Evolutionary conservation across 176 grass and related monocot species (phyloP).

Genomic region (Musa acuminata): DNA sequence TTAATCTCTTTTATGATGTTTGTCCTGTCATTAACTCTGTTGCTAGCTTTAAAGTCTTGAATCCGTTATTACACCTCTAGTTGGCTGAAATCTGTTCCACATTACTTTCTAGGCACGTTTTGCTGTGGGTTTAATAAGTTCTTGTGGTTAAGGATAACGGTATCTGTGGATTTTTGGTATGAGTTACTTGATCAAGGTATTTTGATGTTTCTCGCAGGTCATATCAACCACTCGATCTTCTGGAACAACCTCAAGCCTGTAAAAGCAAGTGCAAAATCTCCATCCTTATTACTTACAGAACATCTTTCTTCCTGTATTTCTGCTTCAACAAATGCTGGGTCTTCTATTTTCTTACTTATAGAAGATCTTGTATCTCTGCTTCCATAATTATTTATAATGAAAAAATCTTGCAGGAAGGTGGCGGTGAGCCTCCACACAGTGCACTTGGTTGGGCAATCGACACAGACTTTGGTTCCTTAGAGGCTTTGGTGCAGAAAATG

Average conservation of each 20-base stretch:
- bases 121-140: background rate
- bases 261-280: conserved; percentile 32
- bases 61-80: no score
- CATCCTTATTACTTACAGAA: background rate
- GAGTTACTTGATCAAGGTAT: conserved; percentile 3
- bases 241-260: conserved; percentile 95
- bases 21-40: no score
- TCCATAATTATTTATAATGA: background rate
- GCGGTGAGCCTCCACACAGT: conserved; percentile 67
- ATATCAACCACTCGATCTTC: conserved; percentile 97
- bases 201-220: conserved; percentile 42
- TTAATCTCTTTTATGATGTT: no score
- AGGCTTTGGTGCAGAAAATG: conserved; percentile 82
- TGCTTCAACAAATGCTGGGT: background rate
- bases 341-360: no score
- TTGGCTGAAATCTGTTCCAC: background rate
- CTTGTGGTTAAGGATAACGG: background rate
- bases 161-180: background rate
- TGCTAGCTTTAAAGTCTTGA: no score
- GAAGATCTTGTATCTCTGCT: no score
- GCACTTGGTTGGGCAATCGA: conserved; percentile 89
- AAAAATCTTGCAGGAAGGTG: conserved; percentile 67
- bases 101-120: background rate
- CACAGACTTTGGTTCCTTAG: conserved; percentile 81
- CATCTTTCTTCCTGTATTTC: background rate